Evolutionary conservation across 352 stramenopile species (phyloP), one percentile per base, ranked within the genome.

Genomic region (Phytopythium mirpurense): DNA sequence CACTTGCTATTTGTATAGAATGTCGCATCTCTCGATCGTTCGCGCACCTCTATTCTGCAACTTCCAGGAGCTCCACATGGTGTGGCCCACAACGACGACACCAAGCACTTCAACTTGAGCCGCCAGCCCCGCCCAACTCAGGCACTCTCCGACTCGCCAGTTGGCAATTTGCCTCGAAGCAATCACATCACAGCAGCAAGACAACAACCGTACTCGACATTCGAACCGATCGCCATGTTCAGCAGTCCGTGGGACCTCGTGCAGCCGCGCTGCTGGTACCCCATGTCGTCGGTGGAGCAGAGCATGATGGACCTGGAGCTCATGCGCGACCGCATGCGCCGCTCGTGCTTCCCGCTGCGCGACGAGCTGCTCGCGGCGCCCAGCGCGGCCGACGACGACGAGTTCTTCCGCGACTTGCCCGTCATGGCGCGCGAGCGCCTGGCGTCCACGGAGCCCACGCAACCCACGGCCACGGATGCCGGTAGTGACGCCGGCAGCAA

Each of bases 391-490:
- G 65, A 76, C 31, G 69, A 80, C 48, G 64, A 72, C 51, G 69
- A 74, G 6, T 83, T 80, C 61, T 83, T 80, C 65, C 56, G 68
- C n/a, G 72, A 83, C 51, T 52, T 83, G n/a, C 54, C 60, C n/a
- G 40, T 65, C 7, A 50, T 52, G 46, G 52, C 42, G 23, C 51
- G 60, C 35, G 51, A 67, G 47, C 54, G 67, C 52, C 15, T 57
- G 44, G 24, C 29, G n/a, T 21, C 54, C 12, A 54, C 32, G 12
- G 21, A 46, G 18, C 26, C 63, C 34, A 10, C 45, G 29, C 23
- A n/a, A n/a, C n/a, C n/a, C n/a, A n/a, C n/a, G n/a, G n/a, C n/a
- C n/a, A n/a, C n/a, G n/a, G n/a, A 29, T 10, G 45, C 26, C 14
- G 46, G 42, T 16, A 16, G 16, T 10, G 43, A 49, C 54, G 29